Percentiles rank a stretch among this genome's conserved stretches.
phyloP scores from a whole-genome alignment of 371 early-diverging fungal species.

The Mucor plumbeus region DNA sequence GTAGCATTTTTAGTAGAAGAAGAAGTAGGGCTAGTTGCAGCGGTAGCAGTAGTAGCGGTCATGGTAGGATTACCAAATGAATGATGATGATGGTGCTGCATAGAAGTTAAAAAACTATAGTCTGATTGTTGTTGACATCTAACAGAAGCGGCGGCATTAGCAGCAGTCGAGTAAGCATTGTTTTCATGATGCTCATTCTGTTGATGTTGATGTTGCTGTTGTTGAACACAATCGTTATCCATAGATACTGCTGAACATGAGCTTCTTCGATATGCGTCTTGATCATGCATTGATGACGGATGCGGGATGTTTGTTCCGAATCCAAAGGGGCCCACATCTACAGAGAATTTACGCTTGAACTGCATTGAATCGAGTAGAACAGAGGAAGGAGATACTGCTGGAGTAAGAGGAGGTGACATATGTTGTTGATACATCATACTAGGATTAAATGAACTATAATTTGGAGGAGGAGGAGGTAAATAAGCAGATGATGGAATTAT shows the following conservation, averaged over 20 bases:
- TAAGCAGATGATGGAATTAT: constrained; percentile 6
- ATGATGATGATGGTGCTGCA: constrained; percentile 11
- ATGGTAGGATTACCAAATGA: neutral
- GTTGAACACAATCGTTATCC: constrained; percentile 22
- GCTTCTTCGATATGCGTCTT: constrained; percentile 41
- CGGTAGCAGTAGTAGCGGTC: neutral
- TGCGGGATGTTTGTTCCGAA: constrained; percentile 38
- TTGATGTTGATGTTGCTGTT: neutral
- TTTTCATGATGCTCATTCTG: neutral
- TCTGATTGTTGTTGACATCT: constrained; percentile 8
- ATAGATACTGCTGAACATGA: constrained; percentile 43
- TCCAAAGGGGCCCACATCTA: constrained; percentile 57
- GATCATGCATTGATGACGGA: constrained; percentile 29
- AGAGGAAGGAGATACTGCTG: constrained; percentile 44
- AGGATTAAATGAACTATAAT: constrained; percentile 10
- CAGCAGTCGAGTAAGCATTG: constrained; percentile 14
- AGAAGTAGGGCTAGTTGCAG: neutral
- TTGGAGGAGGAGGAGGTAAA: constrained; percentile 15
- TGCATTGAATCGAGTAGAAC: constrained; percentile 37
- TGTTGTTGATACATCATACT: constrained; percentile 27
- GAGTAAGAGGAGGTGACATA: constrained; percentile 41
- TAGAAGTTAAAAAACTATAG: constrained; percentile 12
- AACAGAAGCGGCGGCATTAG: constrained; percentile 12
- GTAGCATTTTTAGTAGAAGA: constrained; percentile 7
- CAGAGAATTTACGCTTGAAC: constrained; percentile 51